Percentiles rank a stretch among this genome's conserved stretches.
Evolutionary conservation across 148 eudicot genomes (phyloP).

Genomic region (Rhododendron henanense): DNA sequence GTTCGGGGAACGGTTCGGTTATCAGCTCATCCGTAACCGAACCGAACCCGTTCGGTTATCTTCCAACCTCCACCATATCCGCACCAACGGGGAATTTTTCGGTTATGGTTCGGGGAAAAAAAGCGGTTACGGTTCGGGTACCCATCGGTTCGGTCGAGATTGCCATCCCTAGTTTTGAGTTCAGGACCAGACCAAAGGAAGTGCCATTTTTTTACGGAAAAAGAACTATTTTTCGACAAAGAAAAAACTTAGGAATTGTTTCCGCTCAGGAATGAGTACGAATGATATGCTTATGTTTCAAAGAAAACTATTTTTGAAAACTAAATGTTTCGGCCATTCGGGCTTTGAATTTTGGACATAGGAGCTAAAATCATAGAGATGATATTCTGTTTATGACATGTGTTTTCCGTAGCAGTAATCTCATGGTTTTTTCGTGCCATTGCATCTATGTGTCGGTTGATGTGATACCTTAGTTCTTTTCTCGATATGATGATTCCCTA

Average conservation of each 20-base stretch:
- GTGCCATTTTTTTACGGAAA: background rate
- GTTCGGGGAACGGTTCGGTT: too few species aligned
- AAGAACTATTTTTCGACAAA: background rate
- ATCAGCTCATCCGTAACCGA: too few species aligned
- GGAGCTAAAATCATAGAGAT: background rate
- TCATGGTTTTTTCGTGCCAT: background rate
- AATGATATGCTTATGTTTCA: background rate
- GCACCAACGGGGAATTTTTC: too few species aligned
- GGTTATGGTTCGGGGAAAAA: too few species aligned
- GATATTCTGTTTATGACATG: background rate
- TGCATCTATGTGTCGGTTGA: background rate
- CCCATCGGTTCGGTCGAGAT: too few species aligned
- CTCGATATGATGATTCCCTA: background rate
- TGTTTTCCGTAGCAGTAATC: background rate
- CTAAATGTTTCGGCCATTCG: background rate
- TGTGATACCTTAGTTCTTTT: background rate
- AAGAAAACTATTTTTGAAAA: background rate
- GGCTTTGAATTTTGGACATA: background rate
- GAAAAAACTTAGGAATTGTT: background rate
- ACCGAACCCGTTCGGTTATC: too few species aligned
- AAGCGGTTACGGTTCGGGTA: too few species aligned
- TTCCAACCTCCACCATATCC: too few species aligned
- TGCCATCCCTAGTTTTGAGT: too few species aligned
- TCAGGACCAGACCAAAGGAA: too few species aligned
- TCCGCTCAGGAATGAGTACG: background rate